Evolutionary conservation across 371 early-diverging fungal genomes (phyloP).

Genomic region (Apophysomyces elegans): DNA sequence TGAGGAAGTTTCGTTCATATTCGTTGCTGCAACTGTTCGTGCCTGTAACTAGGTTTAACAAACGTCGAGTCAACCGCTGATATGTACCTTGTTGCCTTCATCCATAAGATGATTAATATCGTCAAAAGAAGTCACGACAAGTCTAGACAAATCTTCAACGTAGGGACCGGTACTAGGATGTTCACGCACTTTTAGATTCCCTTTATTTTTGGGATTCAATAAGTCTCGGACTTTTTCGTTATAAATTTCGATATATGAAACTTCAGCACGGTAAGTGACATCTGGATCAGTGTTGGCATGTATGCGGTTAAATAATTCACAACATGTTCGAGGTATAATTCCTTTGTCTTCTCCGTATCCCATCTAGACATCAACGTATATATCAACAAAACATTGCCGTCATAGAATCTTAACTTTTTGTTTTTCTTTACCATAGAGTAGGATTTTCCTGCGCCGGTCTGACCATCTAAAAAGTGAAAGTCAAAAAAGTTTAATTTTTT

Average conservation of each 20-base stretch:
- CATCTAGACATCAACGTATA: constrained; percentile 36
- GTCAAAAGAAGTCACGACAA: constrained; percentile 77
- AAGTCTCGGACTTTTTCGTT: constrained; percentile 95
- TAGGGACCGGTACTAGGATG: constrained; percentile 90
- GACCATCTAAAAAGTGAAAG: constrained; percentile 65
- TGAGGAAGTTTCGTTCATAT: constrained; percentile 95
- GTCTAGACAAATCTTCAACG: constrained; percentile 90
- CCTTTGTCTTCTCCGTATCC: constrained; percentile 80
- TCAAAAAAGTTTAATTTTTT: neutral
- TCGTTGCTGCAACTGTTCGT: constrained; percentile 92
- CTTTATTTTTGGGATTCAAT: constrained; percentile 79
- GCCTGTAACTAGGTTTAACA: constrained; percentile 42
- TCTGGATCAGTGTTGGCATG: constrained; percentile 46
- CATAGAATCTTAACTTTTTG: neutral
- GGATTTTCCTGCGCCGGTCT: constrained; percentile 44
- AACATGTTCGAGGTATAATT: constrained; percentile 82
- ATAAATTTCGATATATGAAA: constrained; percentile 85
- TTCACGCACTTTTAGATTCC: constrained; percentile 84
- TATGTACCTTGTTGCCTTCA: constrained; percentile 80
- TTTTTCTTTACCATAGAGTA: constrained; percentile 60
- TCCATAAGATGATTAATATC: constrained; percentile 84
- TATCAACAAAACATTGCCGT: neutral
- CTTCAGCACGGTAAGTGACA: constrained; percentile 74
- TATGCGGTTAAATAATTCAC: constrained; percentile 77
- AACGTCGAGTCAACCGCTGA: neutral